phyloP scores from a whole-genome alignment of 148 eudicot species.

The Pouteria glomerata region DNA sequence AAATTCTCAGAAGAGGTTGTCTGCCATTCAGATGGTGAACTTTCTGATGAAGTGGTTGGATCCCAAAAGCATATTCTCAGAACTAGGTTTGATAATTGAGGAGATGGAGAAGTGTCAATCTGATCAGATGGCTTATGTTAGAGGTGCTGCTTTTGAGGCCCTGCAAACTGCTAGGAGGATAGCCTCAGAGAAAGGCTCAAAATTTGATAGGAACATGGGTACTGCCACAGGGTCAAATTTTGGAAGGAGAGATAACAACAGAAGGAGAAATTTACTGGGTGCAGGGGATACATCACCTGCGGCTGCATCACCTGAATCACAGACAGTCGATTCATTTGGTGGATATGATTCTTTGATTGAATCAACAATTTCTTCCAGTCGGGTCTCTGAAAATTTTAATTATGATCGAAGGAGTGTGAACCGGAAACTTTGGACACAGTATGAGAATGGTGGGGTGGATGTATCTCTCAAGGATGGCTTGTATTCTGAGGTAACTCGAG shows the following conservation, averaged over 20 bases:
- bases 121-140: slow-evolving; percentile 75
- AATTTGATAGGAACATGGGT: slow-evolving; percentile 42
- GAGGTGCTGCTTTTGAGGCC: slow-evolving; percentile 91
- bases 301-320: slow-evolving; percentile 77
- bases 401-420: slow-evolving; percentile 40
- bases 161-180: slow-evolving; percentile 65
- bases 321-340: slow-evolving; percentile 50
- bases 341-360: slow-evolving; percentile 49
- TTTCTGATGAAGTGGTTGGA: slow-evolving; percentile 84
- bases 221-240: slow-evolving; percentile 59
- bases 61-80: slow-evolving; percentile 62
- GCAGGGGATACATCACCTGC: slow-evolving; percentile 49
- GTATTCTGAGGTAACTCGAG: slow-evolving; percentile 47
- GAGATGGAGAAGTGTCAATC: slow-evolving; percentile 88
- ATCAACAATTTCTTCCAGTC: slow-evolving; percentile 57
- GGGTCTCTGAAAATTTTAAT: slow-evolving; percentile 28
- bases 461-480: slow-evolving; percentile 77
- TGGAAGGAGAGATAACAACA: slow-evolving; percentile 27
- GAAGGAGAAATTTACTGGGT: slow-evolving; percentile 36
- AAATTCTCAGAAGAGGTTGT: slow-evolving; percentile 67
- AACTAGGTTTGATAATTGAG: slow-evolving; percentile 51
- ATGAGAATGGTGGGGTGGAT: slow-evolving; percentile 60
- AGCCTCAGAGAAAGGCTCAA: slow-evolving; percentile 41
- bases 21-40: slow-evolving; percentile 89
- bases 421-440: slow-evolving; percentile 58